Evolutionary conservation across 371 early-diverging fungal genomes (phyloP).

Genomic region (Apophysomyces ossiformis): DNA sequence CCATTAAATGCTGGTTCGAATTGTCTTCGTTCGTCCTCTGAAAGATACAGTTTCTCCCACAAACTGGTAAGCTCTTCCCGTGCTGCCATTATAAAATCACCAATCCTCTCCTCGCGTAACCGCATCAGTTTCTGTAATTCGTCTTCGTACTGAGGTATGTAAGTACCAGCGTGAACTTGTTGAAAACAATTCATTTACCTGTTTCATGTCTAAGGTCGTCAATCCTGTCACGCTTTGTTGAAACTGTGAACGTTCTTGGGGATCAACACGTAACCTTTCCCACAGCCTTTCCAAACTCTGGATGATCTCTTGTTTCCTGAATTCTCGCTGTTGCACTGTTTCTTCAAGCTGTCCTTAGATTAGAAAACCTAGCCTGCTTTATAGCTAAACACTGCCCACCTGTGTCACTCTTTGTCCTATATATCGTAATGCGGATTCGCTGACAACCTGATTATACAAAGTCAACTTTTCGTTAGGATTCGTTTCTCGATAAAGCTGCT

Average conservation of each 20-base stretch:
- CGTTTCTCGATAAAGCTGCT: slow-evolving; percentile 19
- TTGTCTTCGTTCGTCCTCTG: slow-evolving; percentile 29
- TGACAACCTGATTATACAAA: slow-evolving; percentile 24
- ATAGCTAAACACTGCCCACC: slow-evolving; percentile 15
- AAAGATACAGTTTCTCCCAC: slow-evolving; percentile 51
- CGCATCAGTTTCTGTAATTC: slow-evolving; percentile 30
- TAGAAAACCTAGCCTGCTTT: not conserved
- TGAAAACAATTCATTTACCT: slow-evolving; percentile 16
- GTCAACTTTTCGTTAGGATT: slow-evolving; percentile 19
- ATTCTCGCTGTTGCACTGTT: slow-evolving; percentile 35
- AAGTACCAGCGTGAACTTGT: not conserved
- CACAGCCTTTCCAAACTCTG: slow-evolving; percentile 39
- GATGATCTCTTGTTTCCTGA: slow-evolving; percentile 39
- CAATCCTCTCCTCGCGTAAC: slow-evolving; percentile 43
- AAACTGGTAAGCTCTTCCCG: slow-evolving; percentile 36
- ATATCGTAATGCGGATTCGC: slow-evolving; percentile 21
- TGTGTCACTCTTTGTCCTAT: slow-evolving; percentile 17
- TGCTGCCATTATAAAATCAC: slow-evolving; percentile 44
- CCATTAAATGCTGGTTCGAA: slow-evolving; percentile 38
- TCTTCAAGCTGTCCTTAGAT: slow-evolving; percentile 29
- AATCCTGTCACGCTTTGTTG: slow-evolving; percentile 32
- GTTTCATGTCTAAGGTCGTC: slow-evolving; percentile 29
- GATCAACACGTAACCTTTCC: slow-evolving; percentile 37
- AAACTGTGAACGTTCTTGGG: slow-evolving; percentile 28
- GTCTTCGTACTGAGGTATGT: slow-evolving; percentile 29